Conservation (phyloP, 768 basidiomycete species). For the Boletales sp. region DNA sequence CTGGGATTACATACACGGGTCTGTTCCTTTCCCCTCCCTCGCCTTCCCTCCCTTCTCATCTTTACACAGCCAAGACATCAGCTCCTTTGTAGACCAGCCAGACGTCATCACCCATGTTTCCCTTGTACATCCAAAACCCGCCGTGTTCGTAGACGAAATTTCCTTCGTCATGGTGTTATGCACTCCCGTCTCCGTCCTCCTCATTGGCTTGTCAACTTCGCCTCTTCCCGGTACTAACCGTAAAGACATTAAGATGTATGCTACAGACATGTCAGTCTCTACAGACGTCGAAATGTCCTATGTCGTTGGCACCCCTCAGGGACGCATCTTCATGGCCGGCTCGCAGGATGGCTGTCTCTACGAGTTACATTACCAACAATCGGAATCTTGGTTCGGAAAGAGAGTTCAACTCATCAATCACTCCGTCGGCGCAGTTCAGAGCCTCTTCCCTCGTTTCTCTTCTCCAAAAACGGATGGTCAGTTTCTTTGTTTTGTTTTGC, state of each 20-base stretch:
- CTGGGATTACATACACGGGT: conserved; percentile 98
- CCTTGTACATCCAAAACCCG: conserved; percentile 79
- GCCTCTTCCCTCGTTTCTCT: conserved; percentile 74
- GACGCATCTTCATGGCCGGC: conserved; percentile 90
- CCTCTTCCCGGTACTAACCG: conserved; percentile 42
- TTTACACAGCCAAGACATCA: conserved; percentile 72
- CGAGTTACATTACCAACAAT: conserved; percentile 88
- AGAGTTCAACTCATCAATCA: conserved; percentile 83
- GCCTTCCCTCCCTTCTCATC: conserved; percentile 1
- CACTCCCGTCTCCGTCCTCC: conserved; percentile 76
- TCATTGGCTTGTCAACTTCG: conserved; percentile 73
- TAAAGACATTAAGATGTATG: conserved; percentile 84
- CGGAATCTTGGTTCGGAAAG: conserved; percentile 90
- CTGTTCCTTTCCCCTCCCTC: conserved; percentile 25
- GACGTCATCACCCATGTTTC: conserved; percentile 89
- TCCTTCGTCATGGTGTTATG: conserved; percentile 85
- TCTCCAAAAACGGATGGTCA: conserved; percentile 62
- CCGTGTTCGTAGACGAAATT: conserved; percentile 93
- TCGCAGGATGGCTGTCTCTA: conserved; percentile 84
- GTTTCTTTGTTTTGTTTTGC: conserved; percentile 15
- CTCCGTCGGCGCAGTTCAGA: conserved; percentile 74
- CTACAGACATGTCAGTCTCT: conserved; percentile 77
- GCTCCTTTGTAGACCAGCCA: conserved; percentile 86
- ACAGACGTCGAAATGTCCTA: conserved; percentile 85
- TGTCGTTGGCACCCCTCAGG: conserved; percentile 73